These are phyloP conservation scores for Helicocarpus griseus DNA, from an alignment of 2,329 filamentous ascomycete genomes.

Conservation along the genomic window DNA sequence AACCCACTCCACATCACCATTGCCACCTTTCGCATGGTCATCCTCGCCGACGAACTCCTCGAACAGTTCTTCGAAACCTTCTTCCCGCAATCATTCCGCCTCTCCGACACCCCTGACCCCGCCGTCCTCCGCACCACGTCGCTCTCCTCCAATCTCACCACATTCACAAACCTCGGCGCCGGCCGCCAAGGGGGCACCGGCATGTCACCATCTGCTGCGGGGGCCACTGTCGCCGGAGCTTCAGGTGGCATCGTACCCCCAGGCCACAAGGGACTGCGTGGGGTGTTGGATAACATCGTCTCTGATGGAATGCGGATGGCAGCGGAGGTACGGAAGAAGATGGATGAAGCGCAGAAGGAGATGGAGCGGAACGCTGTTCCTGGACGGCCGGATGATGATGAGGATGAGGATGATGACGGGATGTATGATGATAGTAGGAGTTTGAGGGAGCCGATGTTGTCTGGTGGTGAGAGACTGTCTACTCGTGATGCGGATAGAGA, in stretches of 20 bases:
- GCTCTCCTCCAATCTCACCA: conserved; percentile 65
- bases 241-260: conserved; percentile 52
- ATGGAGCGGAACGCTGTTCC: conserved; percentile 69
- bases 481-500: conserved; percentile 56
- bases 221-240: conserved; percentile 37
- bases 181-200: conserved; percentile 32
- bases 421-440: conserved; percentile 26
- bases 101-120: conserved; percentile 55
- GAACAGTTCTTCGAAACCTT: conserved; percentile 97
- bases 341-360: conserved; percentile 92
- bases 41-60: conserved; percentile 87
- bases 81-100: conserved; percentile 85
- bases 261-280: conserved; percentile 69
- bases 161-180: conserved; percentile 63
- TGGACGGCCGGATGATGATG: conserved; percentile 59
- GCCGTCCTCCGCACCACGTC: conserved; percentile 36
- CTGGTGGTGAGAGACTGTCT: conserved; percentile 19
- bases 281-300: conserved; percentile 94
- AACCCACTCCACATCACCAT: conserved; percentile 92
- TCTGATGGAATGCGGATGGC: conserved; percentile 95
- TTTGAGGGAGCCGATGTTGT: neutral
- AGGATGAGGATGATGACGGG: conserved; percentile 45
- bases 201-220: conserved; percentile 27
- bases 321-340: conserved; percentile 77
- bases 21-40: conserved; percentile 97